A percentile compares a stretch with the other conserved stretches of the same genome.
Evolutionary conservation across 768 basidiomycete genomes (phyloP).

Genomic region (button mushroom (Agaricus bisporus)): DNA sequence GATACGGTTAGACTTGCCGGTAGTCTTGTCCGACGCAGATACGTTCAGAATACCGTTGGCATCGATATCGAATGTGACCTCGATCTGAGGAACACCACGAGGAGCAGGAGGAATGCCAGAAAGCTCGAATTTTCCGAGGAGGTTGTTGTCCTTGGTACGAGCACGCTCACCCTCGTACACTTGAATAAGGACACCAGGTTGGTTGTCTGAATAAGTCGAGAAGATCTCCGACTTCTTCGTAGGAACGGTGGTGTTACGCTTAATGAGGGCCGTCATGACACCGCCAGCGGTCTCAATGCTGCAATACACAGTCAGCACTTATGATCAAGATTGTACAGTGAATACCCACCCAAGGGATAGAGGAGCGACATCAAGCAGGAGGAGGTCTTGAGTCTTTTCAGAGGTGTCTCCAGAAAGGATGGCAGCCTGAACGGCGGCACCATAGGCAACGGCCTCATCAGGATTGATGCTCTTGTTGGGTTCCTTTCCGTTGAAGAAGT

Average conservation of each 20-base stretch:
- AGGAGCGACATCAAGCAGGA: slow-evolving; percentile 91
- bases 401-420: slow-evolving; percentile 97
- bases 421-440: slow-evolving; percentile 97
- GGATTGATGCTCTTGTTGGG: slow-evolving; percentile 99
- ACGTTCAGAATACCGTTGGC: slow-evolving; percentile 97
- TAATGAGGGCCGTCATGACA: slow-evolving; percentile 98
- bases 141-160: slow-evolving; percentile 97
- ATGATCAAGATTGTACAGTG: slow-evolving; percentile 20
- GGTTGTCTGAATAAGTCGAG: slow-evolving; percentile 98
- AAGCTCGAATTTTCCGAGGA: slow-evolving; percentile 97
- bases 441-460: slow-evolving; percentile 97
- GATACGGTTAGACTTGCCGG: slow-evolving; percentile 91
- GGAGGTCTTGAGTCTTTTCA: slow-evolving; percentile 94
- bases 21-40: slow-evolving; percentile 92
- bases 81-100: slow-evolving; percentile 95
- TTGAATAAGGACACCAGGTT: slow-evolving; percentile 97
- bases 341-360: slow-evolving; percentile 57
- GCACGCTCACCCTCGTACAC: slow-evolving; percentile 98
- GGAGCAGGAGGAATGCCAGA: slow-evolving; percentile 95
- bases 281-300: slow-evolving; percentile 98
- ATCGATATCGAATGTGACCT: slow-evolving; percentile 98
- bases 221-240: slow-evolving; percentile 99
- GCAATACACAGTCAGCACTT: slow-evolving; percentile 12
- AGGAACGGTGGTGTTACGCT: slow-evolving; percentile 97
- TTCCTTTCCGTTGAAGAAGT: slow-evolving; percentile 98